phyloP scores from a whole-genome alignment of 441 rosid species.

The Populus tomentosa region DNA sequence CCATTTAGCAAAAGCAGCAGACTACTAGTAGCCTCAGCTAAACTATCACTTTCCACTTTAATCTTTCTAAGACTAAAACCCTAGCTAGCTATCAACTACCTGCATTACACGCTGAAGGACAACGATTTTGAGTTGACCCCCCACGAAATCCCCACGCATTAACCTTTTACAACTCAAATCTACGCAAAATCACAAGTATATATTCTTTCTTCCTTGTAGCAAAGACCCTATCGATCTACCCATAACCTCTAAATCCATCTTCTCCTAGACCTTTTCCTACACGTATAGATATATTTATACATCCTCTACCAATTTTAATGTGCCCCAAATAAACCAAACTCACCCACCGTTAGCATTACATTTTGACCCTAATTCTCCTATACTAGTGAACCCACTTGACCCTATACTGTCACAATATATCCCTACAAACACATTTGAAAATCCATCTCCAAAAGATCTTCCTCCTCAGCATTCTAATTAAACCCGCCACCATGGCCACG shows the following conservation, averaged over 20 bases:
- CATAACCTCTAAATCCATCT: background rate
- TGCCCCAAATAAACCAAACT: slow-evolving; percentile 27
- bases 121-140: slow-evolving; percentile 14
- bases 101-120: slow-evolving; percentile 11
- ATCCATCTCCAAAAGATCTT: slow-evolving; percentile 22
- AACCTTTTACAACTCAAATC: background rate
- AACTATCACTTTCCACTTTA: background rate
- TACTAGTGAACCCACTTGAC: background rate
- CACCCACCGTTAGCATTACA: slow-evolving; percentile 4
- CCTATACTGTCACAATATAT: slow-evolving; percentile 21
- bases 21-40: background rate
- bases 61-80: slow-evolving; percentile 2
- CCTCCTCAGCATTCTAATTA: slow-evolving; percentile 16
- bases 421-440: slow-evolving; percentile 26
- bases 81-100: slow-evolving; percentile 1
- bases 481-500: slow-evolving; percentile 21
- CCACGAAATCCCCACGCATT: slow-evolving; percentile 55
- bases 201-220: background rate
- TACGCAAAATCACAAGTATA: slow-evolving; percentile 5
- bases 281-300: background rate
- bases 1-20: background rate
- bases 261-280: background rate
- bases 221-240: background rate
- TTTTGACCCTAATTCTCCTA: slow-evolving; percentile 11
- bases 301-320: background rate